Percentiles rank a stretch among this genome's conserved stretches.
Conservation (phyloP, 495 filamentous ascomycete genomes). For the Penicillium canariense region DNA sequence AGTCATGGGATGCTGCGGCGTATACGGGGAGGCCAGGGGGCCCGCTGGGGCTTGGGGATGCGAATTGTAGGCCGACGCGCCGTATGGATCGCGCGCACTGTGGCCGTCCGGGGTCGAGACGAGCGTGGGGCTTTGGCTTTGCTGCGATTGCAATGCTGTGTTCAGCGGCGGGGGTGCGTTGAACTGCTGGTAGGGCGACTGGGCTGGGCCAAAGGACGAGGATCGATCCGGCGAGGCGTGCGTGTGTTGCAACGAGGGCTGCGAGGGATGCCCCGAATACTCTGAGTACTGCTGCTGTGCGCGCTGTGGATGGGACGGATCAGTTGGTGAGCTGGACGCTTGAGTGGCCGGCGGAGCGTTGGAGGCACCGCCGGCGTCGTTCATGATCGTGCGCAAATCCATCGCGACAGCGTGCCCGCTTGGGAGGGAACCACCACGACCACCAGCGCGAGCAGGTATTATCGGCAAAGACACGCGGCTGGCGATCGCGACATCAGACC, state of each 20-base stretch:
- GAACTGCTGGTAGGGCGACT: conserved; percentile 48
- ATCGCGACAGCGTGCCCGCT: conserved; percentile 34
- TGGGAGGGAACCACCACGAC: conserved; percentile 21
- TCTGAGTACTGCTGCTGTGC: conserved; percentile 28
- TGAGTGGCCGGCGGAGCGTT: conserved; percentile 26
- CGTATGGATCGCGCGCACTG: conserved; percentile 36
- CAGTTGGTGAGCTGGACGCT: conserved; percentile 24
- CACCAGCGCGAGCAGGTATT: conserved; percentile 22
- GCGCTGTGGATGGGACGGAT: conserved; percentile 31
- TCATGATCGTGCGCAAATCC: conserved; percentile 57
- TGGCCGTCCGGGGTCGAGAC: conserved; percentile 35
- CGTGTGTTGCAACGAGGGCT: conserved; percentile 42
- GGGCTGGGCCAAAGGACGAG: conserved; percentile 40
- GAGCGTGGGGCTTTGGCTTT: conserved; percentile 36
- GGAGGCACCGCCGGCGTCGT: conserved; percentile 44
- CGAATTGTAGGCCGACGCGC: conserved; percentile 33
- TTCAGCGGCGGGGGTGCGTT: conserved; percentile 32
- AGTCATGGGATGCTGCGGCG: conserved; percentile 33
- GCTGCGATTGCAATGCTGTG: conserved; percentile 32
- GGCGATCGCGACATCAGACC: conserved; percentile 25
- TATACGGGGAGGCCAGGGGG: conserved; percentile 35
- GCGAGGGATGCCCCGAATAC: conserved; percentile 38
- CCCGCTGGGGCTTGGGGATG: conserved; percentile 30
- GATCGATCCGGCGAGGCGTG: conserved; percentile 42
- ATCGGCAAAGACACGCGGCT: conserved; percentile 15